Percentiles rank a stretch among this genome's conserved stretches.
Evolutionary conservation across 768 basidiomycete genomes (phyloP).

Genomic region (Agrocybe praecox): DNA sequence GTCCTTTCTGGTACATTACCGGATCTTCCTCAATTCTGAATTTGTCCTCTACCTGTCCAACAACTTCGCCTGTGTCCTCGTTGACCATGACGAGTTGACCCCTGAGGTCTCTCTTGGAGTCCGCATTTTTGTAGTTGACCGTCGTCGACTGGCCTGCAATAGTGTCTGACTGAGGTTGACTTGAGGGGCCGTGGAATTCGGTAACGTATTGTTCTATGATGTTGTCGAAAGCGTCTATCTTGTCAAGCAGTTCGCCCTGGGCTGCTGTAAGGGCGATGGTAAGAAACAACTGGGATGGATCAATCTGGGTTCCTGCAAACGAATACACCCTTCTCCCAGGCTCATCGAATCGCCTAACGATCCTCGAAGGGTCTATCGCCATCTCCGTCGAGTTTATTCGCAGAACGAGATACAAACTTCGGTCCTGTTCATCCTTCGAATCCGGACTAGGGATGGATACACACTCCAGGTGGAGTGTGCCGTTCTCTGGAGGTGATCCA

Average conservation of each 20-base stretch:
- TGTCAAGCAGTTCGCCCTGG: constrained; percentile 46
- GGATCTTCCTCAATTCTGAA: constrained; percentile 63
- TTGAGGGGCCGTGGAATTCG: constrained; percentile 33
- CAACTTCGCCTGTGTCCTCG: constrained; percentile 69
- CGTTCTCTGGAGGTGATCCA: constrained; percentile 34
- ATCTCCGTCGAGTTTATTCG: constrained; percentile 56
- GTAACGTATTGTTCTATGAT: constrained; percentile 65
- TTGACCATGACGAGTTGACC: constrained; percentile 75
- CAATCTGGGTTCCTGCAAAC: constrained; percentile 40
- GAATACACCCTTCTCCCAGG: constrained; percentile 43
- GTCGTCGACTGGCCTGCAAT: constrained; percentile 16
- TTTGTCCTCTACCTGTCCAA: constrained; percentile 66
- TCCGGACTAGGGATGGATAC: constrained; percentile 50
- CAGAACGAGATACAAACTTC: constrained; percentile 70
- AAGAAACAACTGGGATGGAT: constrained; percentile 39
- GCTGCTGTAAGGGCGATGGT: constrained; percentile 31
- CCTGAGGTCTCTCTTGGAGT: constrained; percentile 36
- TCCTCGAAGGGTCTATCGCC: constrained; percentile 58
- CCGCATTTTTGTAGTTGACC: constrained; percentile 17
- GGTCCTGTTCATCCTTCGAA: constrained; percentile 33
- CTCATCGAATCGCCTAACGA: constrained; percentile 41
- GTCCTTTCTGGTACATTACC: constrained; percentile 46
- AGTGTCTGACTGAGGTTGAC: constrained; percentile 9
- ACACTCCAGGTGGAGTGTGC: constrained; percentile 60
- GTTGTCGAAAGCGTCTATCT: constrained; percentile 66